Evolutionary conservation across 805 yeast species (phyloP), one percentile per base, ranked within the genome.

Genomic region (Starmerella khaoyaiensis): DNA sequence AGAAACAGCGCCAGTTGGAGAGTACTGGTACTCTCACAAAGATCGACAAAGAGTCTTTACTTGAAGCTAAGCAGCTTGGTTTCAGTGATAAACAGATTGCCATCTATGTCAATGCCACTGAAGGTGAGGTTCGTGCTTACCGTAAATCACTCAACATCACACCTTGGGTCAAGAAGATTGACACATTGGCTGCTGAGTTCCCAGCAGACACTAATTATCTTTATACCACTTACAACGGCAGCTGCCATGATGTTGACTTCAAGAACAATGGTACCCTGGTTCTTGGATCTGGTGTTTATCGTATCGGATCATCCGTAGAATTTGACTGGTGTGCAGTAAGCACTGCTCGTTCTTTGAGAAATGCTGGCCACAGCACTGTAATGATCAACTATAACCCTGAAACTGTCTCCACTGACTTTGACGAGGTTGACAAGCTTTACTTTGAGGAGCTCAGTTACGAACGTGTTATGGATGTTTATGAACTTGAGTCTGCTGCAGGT

Each of bases 281-380:
- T 28, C 69, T 87, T 52, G 98, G 97, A 37, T 84, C 96, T n/a
- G 97, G 98, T 67, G 98, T 90, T 35, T 87, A 87, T 72, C 75
- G 98, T 63, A 87, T 87, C 60, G 98, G 98, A 42, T 86, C 96
- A 2, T 84, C 96, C 22, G 98, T 87, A 38, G 98, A 90, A 65
- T 87, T 87, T 55, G 98, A 87, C 62, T 87, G 98, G 98, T 87
- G 98, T 70, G 98, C 97, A 39, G 98, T 87, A 46, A 74, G 90
- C 47, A 80, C 98, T 41, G 95, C 94, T 39, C 76, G 96, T 59
- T 84, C 96, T 30, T 74, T 87, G 53, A 76, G 98, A 61, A 79
- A 74, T 37, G 68, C 74, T 39, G 94, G 94, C 47, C 77, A 76
- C 60, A 81, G 77, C 63, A 87, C 98, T 22, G 76, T 87, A 49